A percentile compares a stretch with the other conserved stretches of the same genome.
phyloP scores from a whole-genome alignment of 345 rosid species.

The Anacardium occidentale region DNA sequence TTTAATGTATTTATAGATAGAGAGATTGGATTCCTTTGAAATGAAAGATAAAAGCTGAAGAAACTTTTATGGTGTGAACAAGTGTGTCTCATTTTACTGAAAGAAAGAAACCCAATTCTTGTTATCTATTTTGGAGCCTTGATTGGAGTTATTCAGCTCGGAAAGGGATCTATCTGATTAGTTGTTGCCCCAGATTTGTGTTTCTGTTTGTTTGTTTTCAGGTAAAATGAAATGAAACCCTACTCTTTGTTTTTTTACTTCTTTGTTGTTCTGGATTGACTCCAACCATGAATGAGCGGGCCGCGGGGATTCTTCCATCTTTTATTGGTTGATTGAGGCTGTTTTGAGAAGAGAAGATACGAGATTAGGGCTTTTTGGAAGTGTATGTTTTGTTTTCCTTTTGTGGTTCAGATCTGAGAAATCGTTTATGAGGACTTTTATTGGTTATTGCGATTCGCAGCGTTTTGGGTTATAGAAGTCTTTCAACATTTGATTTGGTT shows the following conservation, averaged over 20 bases:
- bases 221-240: neutral
- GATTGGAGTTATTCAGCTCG: neutral
- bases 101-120: neutral
- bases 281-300: neutral
- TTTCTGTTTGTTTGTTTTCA: neutral
- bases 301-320: neutral
- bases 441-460: neutral
- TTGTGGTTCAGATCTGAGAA: neutral
- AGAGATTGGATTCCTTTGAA: neutral
- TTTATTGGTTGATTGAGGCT: neutral
- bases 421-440: neutral
- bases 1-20: neutral
- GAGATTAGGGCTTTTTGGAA: neutral
- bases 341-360: neutral
- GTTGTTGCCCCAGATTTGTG: neutral
- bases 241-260: neutral
- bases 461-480: neutral
- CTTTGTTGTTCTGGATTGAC: conserved; percentile 10
- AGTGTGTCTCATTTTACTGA: neutral
- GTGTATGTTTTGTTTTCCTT: neutral
- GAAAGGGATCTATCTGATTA: neutral
- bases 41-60: neutral
- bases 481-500: neutral
- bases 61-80: neutral
- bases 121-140: neutral